A percentile compares a stretch with the other conserved stretches of the same genome.
Conservation (phyloP, 257 asterid species). For the Solanum sitiens region DNA sequence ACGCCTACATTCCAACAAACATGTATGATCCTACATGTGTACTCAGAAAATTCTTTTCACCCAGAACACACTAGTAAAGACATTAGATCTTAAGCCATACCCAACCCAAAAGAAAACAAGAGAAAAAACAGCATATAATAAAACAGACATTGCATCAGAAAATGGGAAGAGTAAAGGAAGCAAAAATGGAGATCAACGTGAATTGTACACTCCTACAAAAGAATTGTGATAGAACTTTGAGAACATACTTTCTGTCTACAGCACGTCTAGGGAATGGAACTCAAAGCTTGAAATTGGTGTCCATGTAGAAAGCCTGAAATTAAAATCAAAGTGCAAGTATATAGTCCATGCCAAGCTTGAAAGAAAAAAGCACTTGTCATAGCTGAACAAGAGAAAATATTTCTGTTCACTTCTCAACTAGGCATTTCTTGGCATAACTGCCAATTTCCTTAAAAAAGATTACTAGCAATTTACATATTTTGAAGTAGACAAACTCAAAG, state of each 20-base stretch:
- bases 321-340: neutral
- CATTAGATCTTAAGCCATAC: neutral
- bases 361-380: neutral
- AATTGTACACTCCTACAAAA: neutral
- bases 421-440: neutral
- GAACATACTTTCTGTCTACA: constrained; percentile 72
- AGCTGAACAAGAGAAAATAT: neutral
- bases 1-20: too few species aligned
- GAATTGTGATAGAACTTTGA: neutral
- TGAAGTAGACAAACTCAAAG: neutral
- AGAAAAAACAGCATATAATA: neutral
- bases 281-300: constrained; percentile 72
- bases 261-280: constrained; percentile 86
- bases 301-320: constrained; percentile 66
- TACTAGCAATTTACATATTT: neutral
- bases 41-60: neutral
- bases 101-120: neutral
- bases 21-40: neutral
- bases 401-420: neutral
- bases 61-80: neutral
- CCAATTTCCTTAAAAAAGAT: neutral
- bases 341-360: neutral
- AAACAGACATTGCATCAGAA: neutral
- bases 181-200: neutral
- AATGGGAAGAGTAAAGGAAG: neutral